phyloP scores from a whole-genome alignment of 805 yeast species.

The Wickerhamiella shivajii region DNA sequence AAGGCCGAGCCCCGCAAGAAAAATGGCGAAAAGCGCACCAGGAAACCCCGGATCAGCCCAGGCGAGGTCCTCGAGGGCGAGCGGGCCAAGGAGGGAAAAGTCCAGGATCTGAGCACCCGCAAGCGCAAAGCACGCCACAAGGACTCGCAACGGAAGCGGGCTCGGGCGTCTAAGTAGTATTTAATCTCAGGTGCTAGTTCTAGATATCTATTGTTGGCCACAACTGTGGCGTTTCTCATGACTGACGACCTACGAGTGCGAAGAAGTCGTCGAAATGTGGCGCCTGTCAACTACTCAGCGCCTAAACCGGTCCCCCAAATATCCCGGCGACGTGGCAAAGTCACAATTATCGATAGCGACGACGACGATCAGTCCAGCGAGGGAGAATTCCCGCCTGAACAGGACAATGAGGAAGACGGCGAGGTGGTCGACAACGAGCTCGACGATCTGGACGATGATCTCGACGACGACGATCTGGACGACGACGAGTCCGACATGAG shows the following conservation, averaged over 20 bases:
- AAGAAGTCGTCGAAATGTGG: constrained; percentile 6
- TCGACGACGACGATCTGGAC: constrained; percentile 12
- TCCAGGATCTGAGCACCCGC: constrained; percentile 11
- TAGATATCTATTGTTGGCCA: not conserved
- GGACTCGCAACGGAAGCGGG: not conserved
- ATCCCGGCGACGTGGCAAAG: not conserved
- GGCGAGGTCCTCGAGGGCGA: constrained; percentile 20
- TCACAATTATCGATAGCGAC: constrained; percentile 4
- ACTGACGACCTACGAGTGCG: not conserved
- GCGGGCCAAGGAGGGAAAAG: constrained; percentile 20
- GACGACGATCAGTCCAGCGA: constrained; percentile 3
- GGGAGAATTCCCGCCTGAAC: constrained; percentile 6
- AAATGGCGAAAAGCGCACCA: not conserved
- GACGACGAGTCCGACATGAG: constrained; percentile 12
- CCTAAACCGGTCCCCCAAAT: constrained; percentile 1
- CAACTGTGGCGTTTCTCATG: not conserved
- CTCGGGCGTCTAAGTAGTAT: not conserved
- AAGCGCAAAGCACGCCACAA: constrained; percentile 15
- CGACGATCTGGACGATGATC: constrained; percentile 6
- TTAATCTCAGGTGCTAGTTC: not conserved
- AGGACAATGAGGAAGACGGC: constrained; percentile 4
- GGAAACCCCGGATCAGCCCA: not conserved
- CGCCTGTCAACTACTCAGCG: constrained; percentile 4
- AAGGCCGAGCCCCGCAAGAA: constrained; percentile 1
- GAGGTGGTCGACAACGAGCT: not conserved